phyloP scores from a whole-genome alignment of 192 early-diverging fungal species.

The Rhizophagus sp. region DNA sequence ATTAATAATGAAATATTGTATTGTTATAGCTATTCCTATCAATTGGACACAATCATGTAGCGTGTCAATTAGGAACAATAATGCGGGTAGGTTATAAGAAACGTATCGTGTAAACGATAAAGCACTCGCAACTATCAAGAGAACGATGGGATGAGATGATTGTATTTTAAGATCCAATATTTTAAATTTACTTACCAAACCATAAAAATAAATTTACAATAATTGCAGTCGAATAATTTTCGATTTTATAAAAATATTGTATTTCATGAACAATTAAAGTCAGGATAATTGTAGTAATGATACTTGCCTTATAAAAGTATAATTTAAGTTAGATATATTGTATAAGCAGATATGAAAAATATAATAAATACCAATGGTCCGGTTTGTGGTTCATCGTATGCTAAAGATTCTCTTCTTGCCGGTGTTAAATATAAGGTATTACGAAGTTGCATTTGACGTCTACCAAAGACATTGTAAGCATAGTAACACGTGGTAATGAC shows the following conservation, averaged over 20 bases:
- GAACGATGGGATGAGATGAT: not conserved
- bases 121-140: not conserved
- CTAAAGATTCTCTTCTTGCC: not conserved
- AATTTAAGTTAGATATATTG: not conserved
- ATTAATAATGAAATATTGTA: not conserved
- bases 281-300: not conserved
- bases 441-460: constrained; percentile 12
- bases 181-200: constrained; percentile 10
- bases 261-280: not conserved
- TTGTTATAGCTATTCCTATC: not conserved
- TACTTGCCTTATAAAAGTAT: constrained; percentile 1
- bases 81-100: not conserved
- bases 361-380: not conserved
- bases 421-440: not conserved
- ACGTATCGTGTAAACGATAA: constrained; percentile 12
- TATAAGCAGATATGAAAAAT: not conserved
- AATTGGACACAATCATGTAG: constrained; percentile 7
- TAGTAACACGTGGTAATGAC: constrained; percentile 14
- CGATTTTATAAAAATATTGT: not conserved
- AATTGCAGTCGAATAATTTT: not conserved
- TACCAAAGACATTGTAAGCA: constrained; percentile 22
- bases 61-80: constrained; percentile 15
- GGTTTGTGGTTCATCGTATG: constrained; percentile 8
- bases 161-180: too few relatives aligned
- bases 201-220: constrained; percentile 5